Base-by-base conservation (phyloP, 108 stramenopile genomes). In the Discostella pseudostelligera region DNA sequence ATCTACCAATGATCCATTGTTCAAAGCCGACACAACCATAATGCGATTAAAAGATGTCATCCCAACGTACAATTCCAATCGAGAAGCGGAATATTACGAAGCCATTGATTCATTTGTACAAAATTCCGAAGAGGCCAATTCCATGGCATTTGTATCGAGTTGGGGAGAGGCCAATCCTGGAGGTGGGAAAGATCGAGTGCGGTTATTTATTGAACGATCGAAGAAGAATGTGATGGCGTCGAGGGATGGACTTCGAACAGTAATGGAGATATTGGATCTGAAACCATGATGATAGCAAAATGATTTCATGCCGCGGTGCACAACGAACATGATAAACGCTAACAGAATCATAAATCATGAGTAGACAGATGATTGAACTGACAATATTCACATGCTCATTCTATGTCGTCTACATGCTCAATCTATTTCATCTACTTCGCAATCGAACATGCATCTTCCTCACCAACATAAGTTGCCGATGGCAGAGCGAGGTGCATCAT, bases 111-210 rank as follows among this genome's bases (percentile, higher is more conserved):
- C 32, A 56, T 86, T 40, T 28, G 22, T 37, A 3, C 68, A 61
- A 22, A 88, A 88, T 74, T 77, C 83, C 16, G 87, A 88, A 35
- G 87, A 83, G 66, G 86, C 82, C 0, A 84, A 69, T 70, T 64
- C 74, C 11, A 89, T 86, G 84, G 92, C 92, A 9, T 93, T 82
- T 62, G 68, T 90, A 14, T 84, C 83, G 9, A 83, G 81, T 70
- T 93, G 92, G 92, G 92, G 89, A 4, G 92, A 93, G 56, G 85
- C 92, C 3, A 93, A 93, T 67, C 92, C 92, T 0, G 86, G 86
- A 32, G 92, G 92, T 20, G 88, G 88, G 54, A 89, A 93, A 36
- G 86, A 88, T 78, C 70, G 91, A 25, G 85, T 93, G 7, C 62
- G 74, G 19, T 59, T 85, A 11, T 93, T 90, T 62, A 89, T 93